Conservation (phyloP, 2,329 filamentous ascomycete genomes). For the Apiospora rasikravindrae region DNA sequence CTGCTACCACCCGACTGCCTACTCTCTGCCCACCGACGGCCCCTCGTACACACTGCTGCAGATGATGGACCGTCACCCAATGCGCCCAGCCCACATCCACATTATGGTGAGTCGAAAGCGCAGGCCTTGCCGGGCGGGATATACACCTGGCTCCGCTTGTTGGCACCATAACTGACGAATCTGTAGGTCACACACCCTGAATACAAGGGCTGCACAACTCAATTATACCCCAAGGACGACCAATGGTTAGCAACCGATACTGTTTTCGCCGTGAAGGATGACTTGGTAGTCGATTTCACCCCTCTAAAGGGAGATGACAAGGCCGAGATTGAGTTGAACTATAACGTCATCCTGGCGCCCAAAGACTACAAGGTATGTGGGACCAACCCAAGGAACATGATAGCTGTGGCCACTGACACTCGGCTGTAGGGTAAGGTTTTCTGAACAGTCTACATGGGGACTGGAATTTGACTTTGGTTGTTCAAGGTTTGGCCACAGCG, state of each 20-base stretch:
- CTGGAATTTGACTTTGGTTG: not conserved
- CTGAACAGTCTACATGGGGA: not conserved
- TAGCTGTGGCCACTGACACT: not conserved
- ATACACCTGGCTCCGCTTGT: not conserved
- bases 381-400: not conserved
- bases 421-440: conserved; percentile 10
- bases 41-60: conserved; percentile 48
- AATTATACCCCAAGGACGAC: conserved; percentile 75
- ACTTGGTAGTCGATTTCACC: conserved; percentile 56
- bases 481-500: not conserved
- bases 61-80: conserved; percentile 55
- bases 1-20: conserved; percentile 76
- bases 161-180: not conserved
- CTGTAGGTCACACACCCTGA: conserved; percentile 60
- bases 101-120: conserved; percentile 47
- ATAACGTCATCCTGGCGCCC: conserved; percentile 49
- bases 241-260: conserved; percentile 62
- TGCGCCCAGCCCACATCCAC: conserved; percentile 57
- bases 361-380: conserved; percentile 52
- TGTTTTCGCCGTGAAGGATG: conserved; percentile 60
- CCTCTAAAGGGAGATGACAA: conserved; percentile 43
- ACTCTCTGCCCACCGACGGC: conserved; percentile 71
- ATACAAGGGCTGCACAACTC: conserved; percentile 75
- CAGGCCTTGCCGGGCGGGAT: not conserved
- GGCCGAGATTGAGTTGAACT: conserved; percentile 38